Conservation (phyloP, 441 rosid species). For the Cnidoscolus chayamansa region DNA sequence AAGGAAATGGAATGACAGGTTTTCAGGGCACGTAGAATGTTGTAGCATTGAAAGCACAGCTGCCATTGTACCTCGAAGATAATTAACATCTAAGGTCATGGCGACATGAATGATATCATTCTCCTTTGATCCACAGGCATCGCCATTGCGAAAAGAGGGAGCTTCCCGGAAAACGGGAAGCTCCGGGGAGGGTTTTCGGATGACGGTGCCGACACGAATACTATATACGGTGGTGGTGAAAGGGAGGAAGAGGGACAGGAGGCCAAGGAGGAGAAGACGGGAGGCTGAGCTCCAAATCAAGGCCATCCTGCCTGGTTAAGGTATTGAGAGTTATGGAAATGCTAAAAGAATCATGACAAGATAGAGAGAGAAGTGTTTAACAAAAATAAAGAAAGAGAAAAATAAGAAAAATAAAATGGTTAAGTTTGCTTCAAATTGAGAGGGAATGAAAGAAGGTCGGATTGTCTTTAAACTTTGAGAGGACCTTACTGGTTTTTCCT, state of each 20-base stretch:
- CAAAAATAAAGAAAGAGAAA: neutral
- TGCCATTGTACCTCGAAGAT: constrained; percentile 80
- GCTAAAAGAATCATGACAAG: constrained; percentile 2
- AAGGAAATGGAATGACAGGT: constrained; percentile 73
- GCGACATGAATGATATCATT: constrained; percentile 48
- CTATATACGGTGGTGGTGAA: constrained; percentile 20
- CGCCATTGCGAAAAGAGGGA: constrained; percentile 56
- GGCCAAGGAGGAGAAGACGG: constrained; percentile 44
- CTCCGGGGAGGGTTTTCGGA: constrained; percentile 32
- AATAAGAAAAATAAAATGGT: neutral
- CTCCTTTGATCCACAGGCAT: constrained; percentile 34
- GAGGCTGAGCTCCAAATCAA: constrained; percentile 38
- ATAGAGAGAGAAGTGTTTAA: neutral
- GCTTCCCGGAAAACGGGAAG: constrained; percentile 61
- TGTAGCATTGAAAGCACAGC: constrained; percentile 68
- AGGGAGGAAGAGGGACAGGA: constrained; percentile 48
- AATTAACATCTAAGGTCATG: constrained; percentile 74
- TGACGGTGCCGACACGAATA: constrained; percentile 37
- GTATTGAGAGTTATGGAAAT: constrained; percentile 1
- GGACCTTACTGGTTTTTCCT: neutral
- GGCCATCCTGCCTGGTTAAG: constrained; percentile 59
- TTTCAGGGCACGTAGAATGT: constrained; percentile 67
- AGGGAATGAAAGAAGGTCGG: constrained; percentile 23
- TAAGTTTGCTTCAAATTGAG: constrained; percentile 10
- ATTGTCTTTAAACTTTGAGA: neutral